These are phyloP conservation scores for Mollisia scopiformis DNA, from an alignment of 2,329 filamentous ascomycete species.

Conservation along the genomic window DNA sequence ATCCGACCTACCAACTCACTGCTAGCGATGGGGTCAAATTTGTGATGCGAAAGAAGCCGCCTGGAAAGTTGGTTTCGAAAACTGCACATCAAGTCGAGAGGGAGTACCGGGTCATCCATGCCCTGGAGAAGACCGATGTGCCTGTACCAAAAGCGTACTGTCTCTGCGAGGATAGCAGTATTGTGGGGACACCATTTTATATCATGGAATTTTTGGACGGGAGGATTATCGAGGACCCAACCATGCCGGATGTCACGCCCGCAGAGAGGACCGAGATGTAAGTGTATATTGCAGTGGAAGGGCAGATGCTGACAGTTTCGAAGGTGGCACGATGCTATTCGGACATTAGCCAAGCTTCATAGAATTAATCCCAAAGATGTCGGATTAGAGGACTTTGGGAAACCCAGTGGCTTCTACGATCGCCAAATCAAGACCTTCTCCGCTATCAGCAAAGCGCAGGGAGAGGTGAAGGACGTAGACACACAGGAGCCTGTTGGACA, in stretches of 20 bases:
- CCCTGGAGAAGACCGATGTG: slow-evolving; percentile 77
- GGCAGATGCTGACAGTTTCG: slow-evolving; percentile 1
- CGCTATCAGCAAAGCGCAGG: slow-evolving; percentile 78
- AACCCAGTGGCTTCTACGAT: slow-evolving; percentile 76
- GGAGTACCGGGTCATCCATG: slow-evolving; percentile 89
- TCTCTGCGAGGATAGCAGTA: slow-evolving; percentile 78
- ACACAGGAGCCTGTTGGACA: slow-evolving; percentile 76
- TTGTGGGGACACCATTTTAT: slow-evolving; percentile 93
- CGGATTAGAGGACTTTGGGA: slow-evolving; percentile 75
- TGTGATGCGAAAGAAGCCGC: slow-evolving; percentile 97
- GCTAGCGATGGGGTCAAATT: slow-evolving; percentile 70
- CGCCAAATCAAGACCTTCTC: slow-evolving; percentile 85
- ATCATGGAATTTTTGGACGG: slow-evolving; percentile 96
- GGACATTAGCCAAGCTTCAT: slow-evolving; percentile 85
- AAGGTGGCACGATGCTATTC: slow-evolving; percentile 82
- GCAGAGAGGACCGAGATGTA: slow-evolving; percentile 74
- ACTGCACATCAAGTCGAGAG: slow-evolving; percentile 96
- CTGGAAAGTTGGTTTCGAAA: slow-evolving; percentile 89
- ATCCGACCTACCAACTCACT: slow-evolving; percentile 93
- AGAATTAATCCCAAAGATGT: slow-evolving; percentile 67
- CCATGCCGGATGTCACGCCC: slow-evolving; percentile 72
- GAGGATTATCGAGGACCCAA: slow-evolving; percentile 87
- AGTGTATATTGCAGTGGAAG: slow-evolving; percentile 27
- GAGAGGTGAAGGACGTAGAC: slow-evolving; percentile 74
- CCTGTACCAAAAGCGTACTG: slow-evolving; percentile 83